Base-by-base conservation (phyloP, 1,284 basidiomycete genomes). In the Sparassis latifolia region DNA sequence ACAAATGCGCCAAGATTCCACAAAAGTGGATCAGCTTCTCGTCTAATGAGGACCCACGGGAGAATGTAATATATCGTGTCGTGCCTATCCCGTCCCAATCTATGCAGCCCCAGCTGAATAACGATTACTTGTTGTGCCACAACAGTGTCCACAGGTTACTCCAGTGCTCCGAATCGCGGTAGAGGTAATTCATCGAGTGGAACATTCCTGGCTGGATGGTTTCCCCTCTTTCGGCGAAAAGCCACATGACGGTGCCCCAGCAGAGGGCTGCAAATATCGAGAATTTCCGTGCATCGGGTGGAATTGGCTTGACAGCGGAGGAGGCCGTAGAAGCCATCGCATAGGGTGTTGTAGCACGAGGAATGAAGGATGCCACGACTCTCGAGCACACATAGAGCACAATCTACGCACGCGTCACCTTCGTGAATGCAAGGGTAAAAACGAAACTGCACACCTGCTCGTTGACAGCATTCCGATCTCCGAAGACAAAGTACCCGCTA, bases 231-330 rank as follows among this genome's bases (percentile, higher is more conserved):
- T 96, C 79, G 61, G 85, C 77, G 78, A 96, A 98, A 55, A 97
- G 74, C 81, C 89, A 99, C 96, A 99, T 98, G 44, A 97, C 93
- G n/a, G 85, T 77, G 38, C 92, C 96, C 96, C 96, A 99, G 37
- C 87, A 82, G 33, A 97, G 58, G 0, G 95, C 91, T 2, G 96
- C 92, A 61, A 97, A 94, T 33, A 89, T 65, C 2, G 90, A 84
- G 70, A 97, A 98, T 62, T 91, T 84, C 30, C 78, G 75, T 40
- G 86, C 75, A 62, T 94, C 80, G 2, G 92, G 91, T 3, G 92
- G 91, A 42, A 91, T 67, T 2, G 92, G 88, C 60, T 79, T 82
- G 32, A 77, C 77, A 10, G 67, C 62, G 4, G 69, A 59, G 31
- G 70, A 65, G 38, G 72, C 66, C 10, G 70, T 58, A 33, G 70